Evolutionary conservation across 2,329 filamentous ascomycete species (phyloP).

Genomic region (Diaporthe helianthi): DNA sequence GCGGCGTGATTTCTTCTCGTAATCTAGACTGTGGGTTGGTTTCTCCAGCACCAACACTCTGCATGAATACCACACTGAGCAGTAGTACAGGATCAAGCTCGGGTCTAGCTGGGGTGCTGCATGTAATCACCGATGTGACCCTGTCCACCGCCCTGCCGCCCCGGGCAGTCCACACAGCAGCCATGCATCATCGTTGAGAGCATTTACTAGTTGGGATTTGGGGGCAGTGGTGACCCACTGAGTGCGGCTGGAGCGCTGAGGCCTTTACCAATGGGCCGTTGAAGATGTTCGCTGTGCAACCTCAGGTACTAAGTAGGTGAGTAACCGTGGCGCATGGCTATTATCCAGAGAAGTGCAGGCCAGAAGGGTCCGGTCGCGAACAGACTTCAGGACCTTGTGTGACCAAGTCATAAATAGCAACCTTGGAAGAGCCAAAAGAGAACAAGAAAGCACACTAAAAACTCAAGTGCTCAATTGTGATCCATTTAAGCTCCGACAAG

Average conservation of each 20-base stretch:
- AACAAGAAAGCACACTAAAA: no score
- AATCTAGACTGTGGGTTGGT: not conserved
- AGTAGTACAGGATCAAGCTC: not conserved
- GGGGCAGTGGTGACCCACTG: not conserved
- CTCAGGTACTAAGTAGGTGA: not conserved
- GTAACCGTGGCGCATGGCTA: not conserved
- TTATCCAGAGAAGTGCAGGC: not conserved
- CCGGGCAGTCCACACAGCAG: constrained; percentile 5
- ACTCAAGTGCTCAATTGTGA: not conserved
- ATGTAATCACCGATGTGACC: constrained; percentile 26
- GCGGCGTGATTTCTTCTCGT: constrained; percentile 8
- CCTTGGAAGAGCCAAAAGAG: not conserved
- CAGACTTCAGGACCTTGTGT: not conserved
- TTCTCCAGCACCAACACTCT: not conserved
- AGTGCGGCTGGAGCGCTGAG: constrained; percentile 1
- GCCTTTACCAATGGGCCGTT: not conserved
- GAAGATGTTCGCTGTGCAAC: not conserved
- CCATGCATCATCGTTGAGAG: not conserved
- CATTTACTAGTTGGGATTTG: not conserved
- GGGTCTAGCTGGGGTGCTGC: not conserved
- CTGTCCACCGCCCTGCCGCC: constrained; percentile 18
- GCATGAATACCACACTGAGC: not conserved
- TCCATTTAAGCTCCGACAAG: constrained; percentile 3
- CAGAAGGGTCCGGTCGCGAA: not conserved
- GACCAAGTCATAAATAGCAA: not conserved